Percentiles rank a stretch among this genome's conserved stretches.
Conservation (phyloP, 2,329 filamentous ascomycete species). For the Leptographium galeiforme region DNA sequence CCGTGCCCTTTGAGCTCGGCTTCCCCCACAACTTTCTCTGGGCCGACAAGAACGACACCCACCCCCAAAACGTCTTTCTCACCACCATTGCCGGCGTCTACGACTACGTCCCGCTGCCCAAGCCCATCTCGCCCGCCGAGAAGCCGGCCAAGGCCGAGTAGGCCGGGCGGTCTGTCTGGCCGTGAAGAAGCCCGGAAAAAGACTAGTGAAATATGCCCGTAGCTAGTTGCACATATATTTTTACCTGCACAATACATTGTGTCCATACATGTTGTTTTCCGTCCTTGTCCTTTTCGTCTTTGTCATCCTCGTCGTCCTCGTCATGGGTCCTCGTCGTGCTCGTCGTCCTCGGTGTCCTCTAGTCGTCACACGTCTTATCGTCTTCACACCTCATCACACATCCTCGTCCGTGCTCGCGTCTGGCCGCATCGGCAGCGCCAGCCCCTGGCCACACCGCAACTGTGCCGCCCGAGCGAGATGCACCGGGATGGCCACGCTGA, state of each 20-base stretch:
- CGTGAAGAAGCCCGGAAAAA: not conserved
- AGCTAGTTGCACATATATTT: no score
- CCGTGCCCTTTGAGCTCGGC: constrained; percentile 47
- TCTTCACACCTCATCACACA: not conserved
- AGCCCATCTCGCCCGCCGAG: constrained; percentile 28
- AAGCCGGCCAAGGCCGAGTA: constrained; percentile 22
- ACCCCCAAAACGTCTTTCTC: constrained; percentile 29
- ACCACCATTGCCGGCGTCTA: constrained; percentile 32
- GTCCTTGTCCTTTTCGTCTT: no score
- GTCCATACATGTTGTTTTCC: no score
- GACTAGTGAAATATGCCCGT: not conserved
- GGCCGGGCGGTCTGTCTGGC: constrained; percentile 11
- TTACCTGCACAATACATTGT: not conserved
- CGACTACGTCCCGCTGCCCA: constrained; percentile 33
- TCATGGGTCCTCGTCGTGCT: no score
- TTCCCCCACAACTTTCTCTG: constrained; percentile 53
- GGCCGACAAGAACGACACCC: constrained; percentile 18
- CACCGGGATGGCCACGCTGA: constrained; percentile 22
- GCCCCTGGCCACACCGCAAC: constrained; percentile 7
- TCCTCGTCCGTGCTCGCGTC: constrained; percentile 7
- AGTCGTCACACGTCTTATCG: no score
- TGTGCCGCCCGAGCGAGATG: constrained; percentile 17
- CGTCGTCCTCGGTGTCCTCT: no score
- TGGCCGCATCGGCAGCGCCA: constrained; percentile 5
- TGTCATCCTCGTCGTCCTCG: no score